These are phyloP conservation scores for Puccinia polysora DNA, from an alignment of 1,284 basidiomycete species.

Conservation along the genomic window DNA sequence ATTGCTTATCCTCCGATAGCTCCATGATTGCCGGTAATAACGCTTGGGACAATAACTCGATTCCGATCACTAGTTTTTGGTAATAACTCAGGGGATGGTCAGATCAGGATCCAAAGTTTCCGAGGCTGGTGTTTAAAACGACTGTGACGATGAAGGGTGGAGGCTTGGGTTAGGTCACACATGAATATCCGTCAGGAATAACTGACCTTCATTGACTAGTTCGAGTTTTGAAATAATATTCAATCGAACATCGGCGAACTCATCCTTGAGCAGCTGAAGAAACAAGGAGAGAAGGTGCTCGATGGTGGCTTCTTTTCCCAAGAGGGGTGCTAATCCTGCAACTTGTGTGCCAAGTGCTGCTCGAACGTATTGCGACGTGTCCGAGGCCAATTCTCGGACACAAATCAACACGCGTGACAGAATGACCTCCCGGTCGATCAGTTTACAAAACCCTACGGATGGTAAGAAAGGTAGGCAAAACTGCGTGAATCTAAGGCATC, in stretches of 20 bases:
- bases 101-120: not conserved
- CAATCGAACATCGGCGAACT: slow-evolving; percentile 94
- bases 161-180: too few relatives aligned
- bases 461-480: not conserved
- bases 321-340: slow-evolving; percentile 89
- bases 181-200: not conserved
- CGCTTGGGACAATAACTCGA: slow-evolving; percentile 89
- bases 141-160: not conserved
- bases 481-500: not conserved
- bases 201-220: slow-evolving; percentile 81
- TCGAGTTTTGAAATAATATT: slow-evolving; percentile 99
- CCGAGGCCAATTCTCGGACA: slow-evolving; percentile 87
- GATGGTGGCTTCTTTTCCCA: slow-evolving; percentile 89
- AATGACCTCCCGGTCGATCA: slow-evolving; percentile 90
- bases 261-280: slow-evolving; percentile 93
- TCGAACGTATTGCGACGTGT: slow-evolving; percentile 92
- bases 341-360: slow-evolving; percentile 95
- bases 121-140: not conserved
- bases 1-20: slow-evolving; percentile 98
- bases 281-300: slow-evolving; percentile 96
- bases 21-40: slow-evolving; percentile 96
- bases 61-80: slow-evolving; percentile 78
- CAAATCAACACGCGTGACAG: slow-evolving; percentile 91
- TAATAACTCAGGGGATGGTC: not conserved
- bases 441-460: slow-evolving; percentile 82